A percentile compares a stretch with the other conserved stretches of the same genome.
Conservation (phyloP, 164 flowering plant species). For the Chimonanthus salicifolius region DNA sequence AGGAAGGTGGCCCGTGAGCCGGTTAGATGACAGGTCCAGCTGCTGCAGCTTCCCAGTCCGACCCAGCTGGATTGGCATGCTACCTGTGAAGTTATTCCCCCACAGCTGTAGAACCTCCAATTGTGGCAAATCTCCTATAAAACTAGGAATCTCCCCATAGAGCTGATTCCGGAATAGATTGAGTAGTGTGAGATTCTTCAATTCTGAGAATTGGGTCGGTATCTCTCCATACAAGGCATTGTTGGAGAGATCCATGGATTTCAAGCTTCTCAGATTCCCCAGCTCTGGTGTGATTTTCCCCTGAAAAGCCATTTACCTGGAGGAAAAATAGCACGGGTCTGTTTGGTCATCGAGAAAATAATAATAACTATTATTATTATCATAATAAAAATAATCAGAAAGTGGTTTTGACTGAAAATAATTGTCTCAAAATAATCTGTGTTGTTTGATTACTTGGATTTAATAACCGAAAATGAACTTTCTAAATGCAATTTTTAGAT, state of each 20-base stretch:
- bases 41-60: constrained; percentile 22
- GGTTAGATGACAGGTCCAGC: constrained; percentile 58
- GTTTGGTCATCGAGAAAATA: too few relatives aligned
- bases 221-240: constrained; percentile 57
- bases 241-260: constrained; percentile 57
- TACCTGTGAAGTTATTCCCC: constrained; percentile 50
- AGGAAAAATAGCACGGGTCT: constrained; percentile 11
- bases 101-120: constrained; percentile 56
- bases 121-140: constrained; percentile 47
- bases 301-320: constrained; percentile 46
- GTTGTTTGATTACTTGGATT: too few relatives aligned
- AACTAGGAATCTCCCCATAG: constrained; percentile 48
- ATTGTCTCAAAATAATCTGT: too few relatives aligned
- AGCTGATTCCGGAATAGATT: constrained; percentile 38
- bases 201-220: constrained; percentile 40
- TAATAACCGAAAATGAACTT: too few relatives aligned
- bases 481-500: too few relatives aligned
- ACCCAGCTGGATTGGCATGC: constrained; percentile 31
- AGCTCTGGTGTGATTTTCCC: constrained; percentile 44
- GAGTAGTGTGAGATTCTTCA: constrained; percentile 35
- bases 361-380: too few relatives aligned
- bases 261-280: constrained; percentile 46
- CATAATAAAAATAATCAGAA: too few relatives aligned
- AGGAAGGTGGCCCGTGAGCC: constrained; percentile 54
- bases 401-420: too few relatives aligned